Percentiles rank a stretch among this genome's conserved stretches.
These are phyloP conservation scores for Pseudocercospora cruenta DNA, from an alignment of 2,329 filamentous ascomycete species.

Conservation along the genomic window DNA sequence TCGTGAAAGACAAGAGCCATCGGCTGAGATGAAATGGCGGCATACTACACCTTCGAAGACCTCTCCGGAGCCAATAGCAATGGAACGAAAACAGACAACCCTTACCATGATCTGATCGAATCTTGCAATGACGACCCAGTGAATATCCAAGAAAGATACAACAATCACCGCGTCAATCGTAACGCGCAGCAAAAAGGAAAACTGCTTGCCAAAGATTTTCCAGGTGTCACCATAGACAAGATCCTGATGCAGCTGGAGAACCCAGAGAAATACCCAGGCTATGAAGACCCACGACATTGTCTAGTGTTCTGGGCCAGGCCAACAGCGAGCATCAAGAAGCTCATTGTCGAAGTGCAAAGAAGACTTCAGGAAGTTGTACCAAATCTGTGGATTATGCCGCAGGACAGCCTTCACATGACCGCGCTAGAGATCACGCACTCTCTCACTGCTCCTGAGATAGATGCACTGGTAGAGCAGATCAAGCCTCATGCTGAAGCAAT, in stretches of 20 bases:
- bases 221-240: conserved; percentile 74
- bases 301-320: conserved; percentile 88
- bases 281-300: conserved; percentile 71
- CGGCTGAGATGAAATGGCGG: conserved; percentile 31
- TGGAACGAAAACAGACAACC: conserved; percentile 60
- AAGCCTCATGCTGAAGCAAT: conserved; percentile 61
- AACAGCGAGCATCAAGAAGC: conserved; percentile 67
- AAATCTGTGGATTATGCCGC: conserved; percentile 88
- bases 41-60: conserved; percentile 43
- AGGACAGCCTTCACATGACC: conserved; percentile 79
- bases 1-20: too few relatives aligned
- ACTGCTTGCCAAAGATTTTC: conserved; percentile 70
- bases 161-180: conserved; percentile 71
- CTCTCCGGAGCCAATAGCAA: conserved; percentile 33
- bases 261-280: conserved; percentile 66
- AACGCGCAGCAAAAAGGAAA: conserved; percentile 76
- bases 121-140: conserved; percentile 66
- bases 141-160: conserved; percentile 73
- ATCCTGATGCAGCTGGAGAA: conserved; percentile 72
- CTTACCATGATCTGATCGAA: conserved; percentile 73
- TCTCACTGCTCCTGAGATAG: conserved; percentile 70
- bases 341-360: conserved; percentile 71
- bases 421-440: conserved; percentile 83
- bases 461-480: conserved; percentile 62
- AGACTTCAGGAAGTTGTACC: conserved; percentile 66